Base-by-base conservation (phyloP, 345 rosid species). In the Gossypium australe region DNA sequence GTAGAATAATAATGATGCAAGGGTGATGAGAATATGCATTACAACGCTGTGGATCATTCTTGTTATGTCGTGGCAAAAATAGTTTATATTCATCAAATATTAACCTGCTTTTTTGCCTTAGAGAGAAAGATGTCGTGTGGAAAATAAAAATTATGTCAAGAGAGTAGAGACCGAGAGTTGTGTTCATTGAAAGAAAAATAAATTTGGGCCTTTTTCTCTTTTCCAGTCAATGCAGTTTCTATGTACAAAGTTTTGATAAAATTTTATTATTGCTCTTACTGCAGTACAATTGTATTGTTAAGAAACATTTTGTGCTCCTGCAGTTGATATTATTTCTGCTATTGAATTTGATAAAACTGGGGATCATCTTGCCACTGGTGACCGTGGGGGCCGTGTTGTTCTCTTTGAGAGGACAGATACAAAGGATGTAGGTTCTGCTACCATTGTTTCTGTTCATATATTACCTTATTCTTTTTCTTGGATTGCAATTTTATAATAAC, bases 331-430 rank as follows among this genome's bases (percentile, higher is more conserved):
- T 69, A 94, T 91, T 72, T 89, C 98, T 25, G 95, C 98, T 11
- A 88, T 93, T 47, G 95, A 93, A 77, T 93, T 93, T 79, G 94
- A 94, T 86, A 84, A 76, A 83, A 80, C 81, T 44, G 98, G 98
- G 2, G 84, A 91, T 65, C 90, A 91, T 78, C 95, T 94, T 24
- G 98, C 97, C 70, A 91, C 98, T 70, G 98, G 98, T 59, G 98
- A 94, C 75, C 95, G 97, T 83, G 98, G 98, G 73, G 98, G 98
- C 41, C 82, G 98, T 27, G 98, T 94, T 82, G 98, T 94, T 84
- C 87, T 94, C 38, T 94, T 94, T 83, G 97, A 94, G 88, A 89
- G 95, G 77, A 89, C 86, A 10, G 92, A 94, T 78, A 70, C 74
- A 34, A 86, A 76, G 80, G 89, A 87, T 84, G 98, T 94, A 79